Conservation (phyloP, 2,329 filamentous ascomycete species). For the Penicillium sp. region DNA sequence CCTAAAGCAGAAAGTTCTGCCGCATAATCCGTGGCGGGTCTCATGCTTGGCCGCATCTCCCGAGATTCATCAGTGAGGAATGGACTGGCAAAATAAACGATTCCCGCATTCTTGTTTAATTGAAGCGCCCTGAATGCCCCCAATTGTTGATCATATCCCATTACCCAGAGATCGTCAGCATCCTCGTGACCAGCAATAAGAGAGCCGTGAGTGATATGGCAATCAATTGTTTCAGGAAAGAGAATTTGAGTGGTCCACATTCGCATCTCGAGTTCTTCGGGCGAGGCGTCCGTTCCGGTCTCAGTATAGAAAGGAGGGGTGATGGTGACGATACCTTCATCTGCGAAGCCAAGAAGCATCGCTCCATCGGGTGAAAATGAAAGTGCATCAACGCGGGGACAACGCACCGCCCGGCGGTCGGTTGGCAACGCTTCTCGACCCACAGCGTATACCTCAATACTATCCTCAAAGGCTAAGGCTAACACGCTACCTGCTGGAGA, state of each 20-base stretch:
- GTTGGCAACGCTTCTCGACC: constrained; percentile 54
- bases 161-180: constrained; percentile 62
- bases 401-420: constrained; percentile 68
- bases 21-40: constrained; percentile 59
- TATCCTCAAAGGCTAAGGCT: constrained; percentile 74
- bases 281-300: constrained; percentile 42
- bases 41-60: constrained; percentile 58
- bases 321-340: constrained; percentile 63
- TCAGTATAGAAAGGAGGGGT: constrained; percentile 70
- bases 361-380: constrained; percentile 70
- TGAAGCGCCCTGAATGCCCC: constrained; percentile 70
- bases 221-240: constrained; percentile 73
- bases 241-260: constrained; percentile 81
- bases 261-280: constrained; percentile 56
- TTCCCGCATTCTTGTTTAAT: constrained; percentile 66
- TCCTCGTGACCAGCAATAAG: constrained; percentile 48
- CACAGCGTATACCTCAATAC: constrained; percentile 78
- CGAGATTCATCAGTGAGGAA: constrained; percentile 38
- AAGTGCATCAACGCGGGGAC: constrained; percentile 63
- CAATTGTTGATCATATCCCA: constrained; percentile 67
- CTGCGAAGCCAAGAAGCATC: constrained; percentile 67
- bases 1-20: constrained; percentile 66
- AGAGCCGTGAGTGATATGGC: constrained; percentile 58
- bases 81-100: constrained; percentile 70
- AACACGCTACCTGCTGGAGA: constrained; percentile 74